Evolutionary conservation across 164 flowering plant genomes (phyloP).

Genomic region (Pachysandra terminalis): DNA sequence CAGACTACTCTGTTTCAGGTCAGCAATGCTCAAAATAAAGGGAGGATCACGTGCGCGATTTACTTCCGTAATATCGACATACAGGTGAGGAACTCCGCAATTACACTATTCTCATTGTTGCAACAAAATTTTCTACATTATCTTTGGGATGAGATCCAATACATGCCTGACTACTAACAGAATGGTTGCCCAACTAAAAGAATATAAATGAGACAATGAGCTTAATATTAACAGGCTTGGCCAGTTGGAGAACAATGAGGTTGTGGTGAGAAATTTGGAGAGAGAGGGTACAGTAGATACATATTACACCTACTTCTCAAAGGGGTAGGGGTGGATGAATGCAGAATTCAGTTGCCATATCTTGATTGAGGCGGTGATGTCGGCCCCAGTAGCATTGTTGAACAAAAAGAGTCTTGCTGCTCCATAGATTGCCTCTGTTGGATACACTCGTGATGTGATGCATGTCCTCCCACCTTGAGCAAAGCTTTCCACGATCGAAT

Average conservation of each 20-base stretch:
- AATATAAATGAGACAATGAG: neutral
- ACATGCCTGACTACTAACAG: neutral
- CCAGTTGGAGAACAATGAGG: neutral
- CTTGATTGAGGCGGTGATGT: constrained; percentile 57
- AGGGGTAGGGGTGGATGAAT: constrained; percentile 41
- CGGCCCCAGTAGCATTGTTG: constrained; percentile 69
- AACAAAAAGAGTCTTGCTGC: constrained; percentile 58
- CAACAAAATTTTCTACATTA: neutral
- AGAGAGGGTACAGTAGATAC: neutral
- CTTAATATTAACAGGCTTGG: neutral
- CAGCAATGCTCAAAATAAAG: no score
- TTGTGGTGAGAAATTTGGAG: neutral
- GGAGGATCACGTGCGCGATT: no score
- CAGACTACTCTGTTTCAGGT: no score
- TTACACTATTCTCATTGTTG: neutral
- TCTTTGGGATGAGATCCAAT: neutral
- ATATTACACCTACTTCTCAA: constrained; percentile 1
- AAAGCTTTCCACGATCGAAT: constrained; percentile 81
- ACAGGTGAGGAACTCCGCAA: no score
- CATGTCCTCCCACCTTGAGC: constrained; percentile 84
- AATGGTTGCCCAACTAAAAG: neutral
- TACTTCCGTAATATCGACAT: no score
- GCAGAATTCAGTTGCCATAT: constrained; percentile 74
- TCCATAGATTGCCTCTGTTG: constrained; percentile 63
- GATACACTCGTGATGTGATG: constrained; percentile 78